Percentiles rank a stretch among this genome's conserved stretches.
Conservation (phyloP, 495 filamentous ascomycete species). For the Aspergillus incahuasiensis region DNA sequence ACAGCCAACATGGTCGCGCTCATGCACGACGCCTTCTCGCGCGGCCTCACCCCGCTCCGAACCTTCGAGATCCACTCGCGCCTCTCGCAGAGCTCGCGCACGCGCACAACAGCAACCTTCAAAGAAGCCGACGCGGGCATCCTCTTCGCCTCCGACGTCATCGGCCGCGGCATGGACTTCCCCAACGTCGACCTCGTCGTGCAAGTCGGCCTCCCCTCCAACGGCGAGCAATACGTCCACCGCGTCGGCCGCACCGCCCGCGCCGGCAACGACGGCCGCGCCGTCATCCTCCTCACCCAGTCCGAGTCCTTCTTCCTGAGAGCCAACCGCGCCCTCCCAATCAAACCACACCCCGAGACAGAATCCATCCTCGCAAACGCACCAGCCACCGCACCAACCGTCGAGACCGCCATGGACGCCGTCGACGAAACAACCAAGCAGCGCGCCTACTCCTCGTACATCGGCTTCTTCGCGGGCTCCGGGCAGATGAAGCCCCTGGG, state of each 20-base stretch:
- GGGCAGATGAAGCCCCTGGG: conserved; percentile 35
- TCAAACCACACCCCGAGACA: conserved; percentile 46
- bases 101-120: conserved; percentile 55
- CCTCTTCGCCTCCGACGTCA: conserved; percentile 65
- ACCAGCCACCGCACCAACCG: conserved; percentile 13
- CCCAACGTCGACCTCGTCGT: conserved; percentile 88
- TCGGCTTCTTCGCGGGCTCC: conserved; percentile 46
- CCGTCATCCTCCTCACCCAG: conserved; percentile 58
- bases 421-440: conserved; percentile 46
- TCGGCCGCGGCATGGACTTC: conserved; percentile 86
- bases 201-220: conserved; percentile 69
- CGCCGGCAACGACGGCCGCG: conserved; percentile 64
- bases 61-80: conserved; percentile 59
- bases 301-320: conserved; percentile 57
- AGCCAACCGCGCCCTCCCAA: conserved; percentile 49
- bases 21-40: conserved; percentile 44
- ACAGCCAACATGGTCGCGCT: conserved; percentile 60
- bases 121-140: conserved; percentile 51
- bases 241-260: conserved; percentile 70
- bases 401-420: conserved; percentile 31
- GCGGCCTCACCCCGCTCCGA: conserved; percentile 37
- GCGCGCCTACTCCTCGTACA: conserved; percentile 53
- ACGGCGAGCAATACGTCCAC: conserved; percentile 81
- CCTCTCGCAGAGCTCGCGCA: conserved; percentile 53
- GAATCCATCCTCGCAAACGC: conserved; percentile 31